phyloP scores from a whole-genome alignment of 129 eudicot species.

The Arctium lappa region DNA sequence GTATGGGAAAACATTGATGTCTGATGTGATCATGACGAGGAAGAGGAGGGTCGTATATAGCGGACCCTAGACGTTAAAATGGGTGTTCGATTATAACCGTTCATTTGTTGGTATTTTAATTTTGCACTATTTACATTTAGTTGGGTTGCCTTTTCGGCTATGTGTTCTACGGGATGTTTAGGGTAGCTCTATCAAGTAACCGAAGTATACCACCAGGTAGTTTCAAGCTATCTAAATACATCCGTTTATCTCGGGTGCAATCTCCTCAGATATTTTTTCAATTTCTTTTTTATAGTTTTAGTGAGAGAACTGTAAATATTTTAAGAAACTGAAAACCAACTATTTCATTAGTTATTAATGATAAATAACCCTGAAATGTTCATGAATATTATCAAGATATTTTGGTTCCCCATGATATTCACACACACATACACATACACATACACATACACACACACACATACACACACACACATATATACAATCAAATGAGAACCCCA shows the following conservation, averaged over 20 bases:
- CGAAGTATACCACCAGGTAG: background rate
- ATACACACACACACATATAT: too few relatives aligned
- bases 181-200: background rate
- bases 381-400: background rate
- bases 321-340: too few relatives aligned
- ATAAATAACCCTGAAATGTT: background rate
- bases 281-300: too few relatives aligned
- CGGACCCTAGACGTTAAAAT: background rate
- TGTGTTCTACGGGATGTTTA: too few relatives aligned
- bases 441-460: too few relatives aligned
- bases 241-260: background rate
- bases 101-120: background rate
- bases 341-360: background rate
- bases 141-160: background rate
- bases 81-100: background rate
- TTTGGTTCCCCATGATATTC: too few relatives aligned
- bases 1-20: too few relatives aligned
- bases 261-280: background rate
- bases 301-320: background rate
- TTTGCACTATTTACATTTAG: background rate
- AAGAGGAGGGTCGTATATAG: background rate
- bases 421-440: too few relatives aligned
- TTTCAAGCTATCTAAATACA: background rate
- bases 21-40: too few relatives aligned
- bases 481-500: too few relatives aligned